Conservation (phyloP, 2,329 filamentous ascomycete genomes). For the Harringtonia aguacate region DNA sequence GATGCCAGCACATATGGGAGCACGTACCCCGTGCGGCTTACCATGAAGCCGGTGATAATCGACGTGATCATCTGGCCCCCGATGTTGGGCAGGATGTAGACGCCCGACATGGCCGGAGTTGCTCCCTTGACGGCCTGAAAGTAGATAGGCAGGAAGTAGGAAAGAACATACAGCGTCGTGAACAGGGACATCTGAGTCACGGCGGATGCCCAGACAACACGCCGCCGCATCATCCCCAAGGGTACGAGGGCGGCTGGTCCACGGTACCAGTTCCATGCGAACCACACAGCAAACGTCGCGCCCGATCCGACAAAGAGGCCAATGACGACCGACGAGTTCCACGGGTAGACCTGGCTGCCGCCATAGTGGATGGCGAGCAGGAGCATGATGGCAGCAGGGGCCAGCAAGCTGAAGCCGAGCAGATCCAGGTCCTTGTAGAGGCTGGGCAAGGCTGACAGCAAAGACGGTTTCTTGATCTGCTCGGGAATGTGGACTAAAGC, state of each 20-base stretch:
- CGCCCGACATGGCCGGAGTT: constrained; percentile 14
- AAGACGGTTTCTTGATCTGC: constrained; percentile 18
- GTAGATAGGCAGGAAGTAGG: constrained; percentile 23
- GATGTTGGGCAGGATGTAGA: constrained; percentile 17
- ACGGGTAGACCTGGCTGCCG: constrained; percentile 22
- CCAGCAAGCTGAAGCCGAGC: constrained; percentile 29
- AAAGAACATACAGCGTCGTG: constrained; percentile 19
- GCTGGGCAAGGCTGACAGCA: constrained; percentile 16
- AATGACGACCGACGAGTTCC: constrained; percentile 28
- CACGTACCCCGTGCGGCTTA: too few species aligned
- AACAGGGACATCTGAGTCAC: constrained; percentile 20
- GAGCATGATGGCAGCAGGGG: constrained; percentile 26
- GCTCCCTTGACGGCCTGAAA: constrained; percentile 14
- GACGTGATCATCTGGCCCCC: constrained; percentile 12
- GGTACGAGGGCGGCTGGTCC: constrained; percentile 19
- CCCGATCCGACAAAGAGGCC: constrained; percentile 26
- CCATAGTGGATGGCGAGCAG: constrained; percentile 34
- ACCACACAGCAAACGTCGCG: constrained; percentile 12
- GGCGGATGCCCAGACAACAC: constrained; percentile 7
- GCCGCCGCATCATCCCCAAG: constrained; percentile 11
- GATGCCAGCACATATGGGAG: too few species aligned
- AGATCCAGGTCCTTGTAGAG: constrained; percentile 27
- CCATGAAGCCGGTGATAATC: constrained; percentile 16
- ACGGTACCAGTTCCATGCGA: constrained; percentile 14
- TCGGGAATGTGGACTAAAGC: constrained; percentile 24